Evolutionary conservation across 768 basidiomycete species (phyloP).

Genomic region (Naganishia friedmannii): DNA sequence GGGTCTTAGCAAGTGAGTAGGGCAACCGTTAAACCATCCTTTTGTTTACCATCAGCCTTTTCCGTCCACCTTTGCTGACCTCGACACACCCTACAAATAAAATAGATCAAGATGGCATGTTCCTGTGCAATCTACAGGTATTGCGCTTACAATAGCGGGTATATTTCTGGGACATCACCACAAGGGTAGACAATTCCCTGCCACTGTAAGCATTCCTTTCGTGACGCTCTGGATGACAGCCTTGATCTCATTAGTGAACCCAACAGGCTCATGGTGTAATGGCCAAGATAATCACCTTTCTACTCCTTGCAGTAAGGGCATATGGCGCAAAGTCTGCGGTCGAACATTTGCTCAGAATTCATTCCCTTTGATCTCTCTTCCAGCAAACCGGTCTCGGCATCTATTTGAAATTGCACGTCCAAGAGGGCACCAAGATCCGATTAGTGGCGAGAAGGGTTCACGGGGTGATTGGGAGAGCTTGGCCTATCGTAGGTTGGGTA

Average conservation of each 20-base stretch:
- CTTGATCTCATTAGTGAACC: neutral
- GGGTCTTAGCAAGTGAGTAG: slow-evolving; percentile 51
- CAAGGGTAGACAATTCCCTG: slow-evolving; percentile 70
- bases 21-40: slow-evolving; percentile 36
- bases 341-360: too few relatives aligned
- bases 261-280: slow-evolving; percentile 62
- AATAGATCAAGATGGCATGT: slow-evolving; percentile 77
- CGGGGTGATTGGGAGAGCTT: slow-evolving; percentile 75
- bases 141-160: slow-evolving; percentile 68
- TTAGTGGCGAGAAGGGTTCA: slow-evolving; percentile 70
- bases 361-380: neutral
- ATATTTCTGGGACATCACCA: slow-evolving; percentile 85
- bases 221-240: neutral
- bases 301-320: slow-evolving; percentile 55
- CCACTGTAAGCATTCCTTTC: slow-evolving; percentile 55
- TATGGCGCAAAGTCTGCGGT: neutral
- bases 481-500: slow-evolving; percentile 80
- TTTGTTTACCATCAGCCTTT: slow-evolving; percentile 53
- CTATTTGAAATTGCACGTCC: slow-evolving; percentile 87
- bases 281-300: slow-evolving; percentile 63
- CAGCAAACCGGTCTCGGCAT: slow-evolving; percentile 71
- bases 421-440: slow-evolving; percentile 66
- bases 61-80: too few relatives aligned
- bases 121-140: slow-evolving; percentile 71
- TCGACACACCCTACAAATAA: too few relatives aligned